Evolutionary conservation across 345 rosid species (phyloP).

Genomic region (Xanthoceras sorbifolium): DNA sequence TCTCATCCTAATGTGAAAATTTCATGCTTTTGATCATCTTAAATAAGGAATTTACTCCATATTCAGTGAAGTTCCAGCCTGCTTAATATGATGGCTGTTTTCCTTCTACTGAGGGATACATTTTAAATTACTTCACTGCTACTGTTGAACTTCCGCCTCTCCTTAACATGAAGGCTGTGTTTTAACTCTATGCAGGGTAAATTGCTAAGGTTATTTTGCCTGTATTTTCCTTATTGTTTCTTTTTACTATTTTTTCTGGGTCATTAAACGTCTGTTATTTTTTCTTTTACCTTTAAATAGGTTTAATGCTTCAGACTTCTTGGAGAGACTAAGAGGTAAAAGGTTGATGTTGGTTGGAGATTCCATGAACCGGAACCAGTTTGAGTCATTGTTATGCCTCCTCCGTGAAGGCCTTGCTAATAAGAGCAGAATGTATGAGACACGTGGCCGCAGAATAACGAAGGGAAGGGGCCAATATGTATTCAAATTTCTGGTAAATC

Average conservation of each 20-base stretch:
- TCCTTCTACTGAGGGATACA: not conserved
- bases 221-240: not conserved
- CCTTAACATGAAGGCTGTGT: not conserved
- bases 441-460: conserved; percentile 73
- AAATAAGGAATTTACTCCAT: not conserved
- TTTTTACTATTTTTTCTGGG: not conserved
- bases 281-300: conserved; percentile 51
- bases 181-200: not conserved
- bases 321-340: conserved; percentile 80
- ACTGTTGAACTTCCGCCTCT: not conserved
- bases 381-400: conserved; percentile 87
- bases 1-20: not conserved
- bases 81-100: not conserved
- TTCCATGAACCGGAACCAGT: conserved; percentile 93
- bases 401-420: conserved; percentile 71
- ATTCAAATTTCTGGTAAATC: conserved; percentile 72
- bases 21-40: not conserved
- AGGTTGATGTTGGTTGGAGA: conserved; percentile 90
- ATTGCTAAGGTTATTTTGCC: not conserved
- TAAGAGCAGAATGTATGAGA: conserved; percentile 76
- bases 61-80: not conserved
- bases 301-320: conserved; percentile 96
- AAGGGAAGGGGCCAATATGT: conserved; percentile 86
- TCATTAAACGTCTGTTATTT: conserved; percentile 22
- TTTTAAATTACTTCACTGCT: not conserved